Conservation (phyloP, 805 yeast species). For the Pachysolen tannophilus region DNA sequence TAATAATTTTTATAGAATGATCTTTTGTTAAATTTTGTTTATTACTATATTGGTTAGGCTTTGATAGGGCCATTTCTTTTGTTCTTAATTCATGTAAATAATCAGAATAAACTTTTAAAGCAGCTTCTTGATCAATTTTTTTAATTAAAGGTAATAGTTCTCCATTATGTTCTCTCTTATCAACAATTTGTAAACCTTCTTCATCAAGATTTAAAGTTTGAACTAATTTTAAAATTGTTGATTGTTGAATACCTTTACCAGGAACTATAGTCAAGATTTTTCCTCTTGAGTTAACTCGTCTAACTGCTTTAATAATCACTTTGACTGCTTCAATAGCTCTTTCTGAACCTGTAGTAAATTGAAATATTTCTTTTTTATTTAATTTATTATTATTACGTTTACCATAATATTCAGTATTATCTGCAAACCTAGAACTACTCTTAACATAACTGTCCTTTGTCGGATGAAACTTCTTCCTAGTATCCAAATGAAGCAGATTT, state of each 20-base stretch:
- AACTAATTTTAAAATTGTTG: not conserved
- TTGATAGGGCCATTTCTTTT: conserved; percentile 1
- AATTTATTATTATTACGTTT: too few relatives aligned
- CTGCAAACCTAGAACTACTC: too few relatives aligned
- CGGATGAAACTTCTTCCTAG: too few relatives aligned
- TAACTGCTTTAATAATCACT: not conserved
- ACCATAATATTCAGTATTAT: too few relatives aligned
- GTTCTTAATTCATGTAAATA: conserved; percentile 6
- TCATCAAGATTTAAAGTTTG: conserved; percentile 1
- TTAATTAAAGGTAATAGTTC: conserved; percentile 2
- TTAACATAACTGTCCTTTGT: too few relatives aligned
- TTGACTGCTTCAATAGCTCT: conserved; percentile 2
- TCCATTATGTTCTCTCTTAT: not conserved
- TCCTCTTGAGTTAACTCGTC: conserved; percentile 1
- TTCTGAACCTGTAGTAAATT: conserved; percentile 2
- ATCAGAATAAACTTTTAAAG: conserved; percentile 5
- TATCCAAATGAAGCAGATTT: too few relatives aligned
- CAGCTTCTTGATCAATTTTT: conserved; percentile 3
- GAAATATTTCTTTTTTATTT: not conserved
- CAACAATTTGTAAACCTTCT: conserved; percentile 6
- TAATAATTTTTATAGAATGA: conserved; percentile 1
- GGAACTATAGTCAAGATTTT: not conserved
- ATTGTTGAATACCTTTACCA: not conserved
- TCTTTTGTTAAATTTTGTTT: not conserved
- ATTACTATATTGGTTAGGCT: not conserved